Evolutionary conservation across 208 protist species (phyloP).

Genomic region (Crithidia thermophila): DNA sequence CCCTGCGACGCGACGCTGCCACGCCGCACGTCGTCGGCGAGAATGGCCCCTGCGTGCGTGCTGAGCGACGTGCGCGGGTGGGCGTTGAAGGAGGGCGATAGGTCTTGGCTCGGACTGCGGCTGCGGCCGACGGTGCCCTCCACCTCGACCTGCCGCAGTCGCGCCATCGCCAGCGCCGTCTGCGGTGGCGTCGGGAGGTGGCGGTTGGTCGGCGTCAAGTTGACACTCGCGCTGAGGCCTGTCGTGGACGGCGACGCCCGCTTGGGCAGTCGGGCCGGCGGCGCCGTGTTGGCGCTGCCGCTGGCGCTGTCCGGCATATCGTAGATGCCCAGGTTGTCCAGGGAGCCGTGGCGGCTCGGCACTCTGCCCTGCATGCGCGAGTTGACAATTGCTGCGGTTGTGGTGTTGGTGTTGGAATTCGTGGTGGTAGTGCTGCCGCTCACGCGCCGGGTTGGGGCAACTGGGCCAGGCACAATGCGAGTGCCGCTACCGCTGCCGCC

Average conservation of each 20-base stretch:
- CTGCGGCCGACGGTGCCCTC: background rate
- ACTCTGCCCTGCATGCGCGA: conserved; percentile 1
- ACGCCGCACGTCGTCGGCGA: background rate
- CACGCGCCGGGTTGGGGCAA: too few species aligned
- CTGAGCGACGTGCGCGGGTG: background rate
- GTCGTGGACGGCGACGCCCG: background rate
- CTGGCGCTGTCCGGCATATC: background rate
- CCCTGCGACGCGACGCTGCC: background rate
- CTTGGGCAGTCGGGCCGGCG: conserved; percentile 10
- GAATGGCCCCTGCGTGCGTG: too few species aligned
- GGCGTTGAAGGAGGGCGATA: background rate
- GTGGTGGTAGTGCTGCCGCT: too few species aligned
- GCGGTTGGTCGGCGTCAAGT: background rate
- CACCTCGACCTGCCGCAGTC: background rate
- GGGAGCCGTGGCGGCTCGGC: background rate
- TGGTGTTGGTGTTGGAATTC: too few species aligned
- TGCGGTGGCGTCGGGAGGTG: background rate
- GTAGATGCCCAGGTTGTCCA: background rate
- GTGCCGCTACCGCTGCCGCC: too few species aligned
- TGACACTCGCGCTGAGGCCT: background rate
- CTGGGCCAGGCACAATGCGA: too few species aligned
- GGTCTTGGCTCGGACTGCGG: conserved; percentile 1
- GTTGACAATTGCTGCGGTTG: too few species aligned
- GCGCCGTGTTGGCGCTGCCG: background rate
- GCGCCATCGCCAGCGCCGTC: background rate